Conservation (phyloP, 106 monocot genomes). For the Iris macrosiphon region DNA sequence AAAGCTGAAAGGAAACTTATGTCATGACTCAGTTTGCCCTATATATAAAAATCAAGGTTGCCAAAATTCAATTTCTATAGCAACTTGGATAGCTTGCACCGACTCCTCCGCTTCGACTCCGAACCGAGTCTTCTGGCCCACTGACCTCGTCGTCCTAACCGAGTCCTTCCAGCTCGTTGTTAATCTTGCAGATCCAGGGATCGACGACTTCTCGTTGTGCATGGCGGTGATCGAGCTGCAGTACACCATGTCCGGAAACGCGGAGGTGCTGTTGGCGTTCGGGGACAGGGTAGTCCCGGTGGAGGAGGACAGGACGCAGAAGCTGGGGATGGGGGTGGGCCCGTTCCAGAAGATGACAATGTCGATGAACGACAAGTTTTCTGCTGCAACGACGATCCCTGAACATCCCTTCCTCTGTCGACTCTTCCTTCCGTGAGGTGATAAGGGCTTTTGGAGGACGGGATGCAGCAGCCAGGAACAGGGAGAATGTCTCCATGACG, state of each 20-base stretch:
- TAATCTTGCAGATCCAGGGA: slow-evolving; percentile 58
- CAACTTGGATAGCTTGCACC: too few relatives aligned
- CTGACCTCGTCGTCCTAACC: slow-evolving; percentile 64
- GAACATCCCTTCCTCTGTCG: too few relatives aligned
- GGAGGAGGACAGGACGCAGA: slow-evolving; percentile 79
- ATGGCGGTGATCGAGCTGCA: slow-evolving; percentile 86
- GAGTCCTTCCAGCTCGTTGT: slow-evolving; percentile 48
- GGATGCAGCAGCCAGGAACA: too few relatives aligned
- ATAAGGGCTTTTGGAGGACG: too few relatives aligned
- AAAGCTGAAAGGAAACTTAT: too few relatives aligned
- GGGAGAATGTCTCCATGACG: too few relatives aligned
- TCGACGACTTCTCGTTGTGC: slow-evolving; percentile 55
- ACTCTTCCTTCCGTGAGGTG: too few relatives aligned
- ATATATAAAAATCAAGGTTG: too few relatives aligned
- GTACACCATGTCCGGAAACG: slow-evolving; percentile 87
- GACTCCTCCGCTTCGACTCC: slow-evolving; percentile 58
- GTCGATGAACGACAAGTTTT: slow-evolving; percentile 70
- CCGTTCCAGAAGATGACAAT: slow-evolving; percentile 82
- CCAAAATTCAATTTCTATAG: too few relatives aligned
- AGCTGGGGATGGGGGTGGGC: slow-evolving; percentile 56
- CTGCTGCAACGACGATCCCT: too few relatives aligned
- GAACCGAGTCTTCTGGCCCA: slow-evolving; percentile 82
- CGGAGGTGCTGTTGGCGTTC: slow-evolving; percentile 77
- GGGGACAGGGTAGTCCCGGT: slow-evolving; percentile 66
- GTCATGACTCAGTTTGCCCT: too few relatives aligned